These are phyloP conservation scores for Syzygium aqueum DNA, from an alignment of 345 rosid genomes.

Conservation along the genomic window DNA sequence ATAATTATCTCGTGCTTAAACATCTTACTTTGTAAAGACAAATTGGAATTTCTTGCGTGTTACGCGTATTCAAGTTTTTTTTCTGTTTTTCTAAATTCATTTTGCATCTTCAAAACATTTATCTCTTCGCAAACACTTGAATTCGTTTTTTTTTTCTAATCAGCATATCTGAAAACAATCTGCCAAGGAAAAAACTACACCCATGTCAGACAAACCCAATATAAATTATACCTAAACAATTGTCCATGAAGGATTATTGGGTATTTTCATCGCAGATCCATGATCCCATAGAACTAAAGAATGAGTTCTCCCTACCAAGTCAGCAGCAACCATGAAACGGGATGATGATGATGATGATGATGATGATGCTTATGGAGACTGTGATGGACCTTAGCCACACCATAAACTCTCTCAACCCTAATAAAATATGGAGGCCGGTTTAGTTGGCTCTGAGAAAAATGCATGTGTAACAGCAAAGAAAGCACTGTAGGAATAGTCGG, in stretches of 20 bases:
- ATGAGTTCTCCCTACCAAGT: not conserved
- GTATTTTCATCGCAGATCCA: not conserved
- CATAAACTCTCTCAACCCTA: not conserved
- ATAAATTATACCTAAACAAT: not conserved
- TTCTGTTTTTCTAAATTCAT: not conserved
- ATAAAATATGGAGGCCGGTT: not conserved
- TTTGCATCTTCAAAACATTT: not conserved
- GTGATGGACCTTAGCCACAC: not conserved
- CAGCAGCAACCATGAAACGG: not conserved
- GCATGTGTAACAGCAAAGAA: conserved; percentile 46
- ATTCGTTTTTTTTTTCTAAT: not conserved
- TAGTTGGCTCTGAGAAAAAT: conserved; percentile 4
- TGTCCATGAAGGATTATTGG: not conserved
- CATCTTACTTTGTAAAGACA: not conserved
- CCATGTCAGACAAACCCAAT: not conserved
- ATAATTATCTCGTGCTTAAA: not conserved
- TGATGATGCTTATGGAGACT: not conserved
- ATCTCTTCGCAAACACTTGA: not conserved
- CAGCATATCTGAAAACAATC: not conserved
- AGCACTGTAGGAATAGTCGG: conserved; percentile 46
- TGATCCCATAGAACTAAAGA: not conserved
- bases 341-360: not conserved
- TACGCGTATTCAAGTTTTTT: not conserved
- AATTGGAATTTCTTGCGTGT: not conserved
- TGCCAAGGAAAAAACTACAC: not conserved